These are phyloP conservation scores for Dactylellina parvicollis DNA, from an alignment of 2,329 filamentous ascomycete genomes.

Conservation along the genomic window DNA sequence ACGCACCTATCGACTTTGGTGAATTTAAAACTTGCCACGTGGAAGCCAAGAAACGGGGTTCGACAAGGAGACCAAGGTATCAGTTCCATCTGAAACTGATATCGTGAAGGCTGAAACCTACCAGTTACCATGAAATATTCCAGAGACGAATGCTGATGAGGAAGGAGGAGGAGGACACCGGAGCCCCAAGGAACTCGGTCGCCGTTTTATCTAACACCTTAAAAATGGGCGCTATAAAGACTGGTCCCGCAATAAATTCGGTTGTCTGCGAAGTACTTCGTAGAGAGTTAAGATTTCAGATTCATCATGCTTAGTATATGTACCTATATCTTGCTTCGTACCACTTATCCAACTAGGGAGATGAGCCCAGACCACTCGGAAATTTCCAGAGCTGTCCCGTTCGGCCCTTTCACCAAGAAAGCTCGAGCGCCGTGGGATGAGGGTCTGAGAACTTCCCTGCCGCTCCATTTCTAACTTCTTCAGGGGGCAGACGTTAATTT, in stretches of 20 bases:
- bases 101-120: conserved; percentile 25
- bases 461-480: too few species aligned
- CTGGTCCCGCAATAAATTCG: too few species aligned
- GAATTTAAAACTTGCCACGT: conserved; percentile 28
- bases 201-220: background rate
- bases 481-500: conserved; percentile 20
- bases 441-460: background rate
- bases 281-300: too few species aligned
- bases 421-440: conserved; percentile 10
- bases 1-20: conserved; percentile 14
- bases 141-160: background rate
- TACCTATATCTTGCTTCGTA: too few species aligned
- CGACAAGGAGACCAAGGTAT: background rate
- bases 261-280: too few species aligned
- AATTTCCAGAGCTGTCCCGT: conserved; percentile 1
- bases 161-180: background rate
- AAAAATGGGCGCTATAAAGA: too few species aligned
- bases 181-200: background rate
- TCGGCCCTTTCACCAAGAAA: background rate
- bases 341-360: too few species aligned
- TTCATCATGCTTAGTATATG: too few species aligned
- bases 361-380: background rate
- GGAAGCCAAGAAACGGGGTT: conserved; percentile 12
- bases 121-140: background rate
- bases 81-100: conserved; percentile 23